Base-by-base conservation (phyloP, 805 yeast species). In the Kazachstania bromeliacearum region DNA sequence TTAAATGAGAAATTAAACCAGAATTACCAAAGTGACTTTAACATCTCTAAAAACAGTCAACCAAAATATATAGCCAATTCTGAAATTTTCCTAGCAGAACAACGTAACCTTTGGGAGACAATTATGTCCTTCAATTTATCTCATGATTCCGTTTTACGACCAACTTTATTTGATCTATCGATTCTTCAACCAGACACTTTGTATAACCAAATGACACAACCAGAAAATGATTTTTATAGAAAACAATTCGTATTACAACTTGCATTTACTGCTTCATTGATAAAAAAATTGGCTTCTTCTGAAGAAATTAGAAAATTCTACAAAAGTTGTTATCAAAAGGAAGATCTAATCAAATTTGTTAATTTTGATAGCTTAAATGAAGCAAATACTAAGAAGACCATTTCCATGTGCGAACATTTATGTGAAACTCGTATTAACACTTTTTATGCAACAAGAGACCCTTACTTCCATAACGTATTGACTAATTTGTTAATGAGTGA, bases 201-300 rank as follows among this genome's bases (percentile, higher is more conserved):
- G 7, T 51, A 47, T 17, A 38, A 39, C n/a, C 56, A 53, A 39
- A 37, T 53, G 32, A 43, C 39, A 26, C 40, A 34, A 13, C 24
- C 32, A 7, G 48, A 47, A 18, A 48, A 47, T 21, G 59, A 56
- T 38, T 42, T 38, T 18, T 47, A 38, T 33, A 49, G 62, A 35
- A 57, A 57, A 36, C 54, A 51, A 37, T 45, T 57, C 28, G 25
- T 57, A 6, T 27, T 49, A 16, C 60, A 57, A 23, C 12, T 56
- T 8, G 42, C 39, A 18, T 43, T 54, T 27, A 42, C 47, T 7
- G 18, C 42, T 2, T 35, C 38, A 12, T 29, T 53, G 8, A 21
- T 51, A 12, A 39, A 41, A 20, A 41, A 38, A 17, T 28, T 53
- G 12, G 19, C 47, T 15, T 33, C 43, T 6, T 41, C 48, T 13